Evolutionary conservation across 495 filamentous ascomycete genomes (phyloP).

Genomic region (Jackrogersella multiformis): DNA sequence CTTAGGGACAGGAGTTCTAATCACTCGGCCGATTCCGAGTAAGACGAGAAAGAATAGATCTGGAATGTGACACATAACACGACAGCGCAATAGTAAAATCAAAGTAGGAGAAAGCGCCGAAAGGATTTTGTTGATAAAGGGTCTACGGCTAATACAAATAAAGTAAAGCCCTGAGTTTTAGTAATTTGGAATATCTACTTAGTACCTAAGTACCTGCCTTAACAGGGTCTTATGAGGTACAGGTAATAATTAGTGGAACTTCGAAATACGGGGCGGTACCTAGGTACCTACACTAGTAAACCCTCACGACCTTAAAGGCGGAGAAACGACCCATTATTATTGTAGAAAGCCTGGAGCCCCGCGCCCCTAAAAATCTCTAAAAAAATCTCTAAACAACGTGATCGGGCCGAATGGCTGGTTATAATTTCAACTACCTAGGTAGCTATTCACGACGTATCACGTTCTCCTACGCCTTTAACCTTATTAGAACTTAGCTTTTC

Average conservation of each 20-base stretch:
- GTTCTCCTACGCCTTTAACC: constrained; percentile 2
- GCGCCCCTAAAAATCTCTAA: constrained; percentile 19
- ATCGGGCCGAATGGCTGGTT: constrained; percentile 31
- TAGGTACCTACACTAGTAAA: too few species aligned
- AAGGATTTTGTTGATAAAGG: background rate
- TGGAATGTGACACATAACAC: too few species aligned
- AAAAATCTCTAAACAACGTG: constrained; percentile 7
- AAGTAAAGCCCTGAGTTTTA: background rate
- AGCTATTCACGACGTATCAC: constrained; percentile 11
- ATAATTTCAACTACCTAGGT: background rate
- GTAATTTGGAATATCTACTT: background rate
- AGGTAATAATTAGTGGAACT: too few species aligned
- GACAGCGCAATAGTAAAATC: too few species aligned
- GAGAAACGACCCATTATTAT: too few species aligned
- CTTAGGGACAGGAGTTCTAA: background rate
- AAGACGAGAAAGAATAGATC: background rate
- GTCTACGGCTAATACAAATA: background rate
- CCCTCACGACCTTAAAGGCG: constrained; percentile 4
- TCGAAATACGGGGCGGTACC: too few species aligned
- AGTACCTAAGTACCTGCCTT: too few species aligned
- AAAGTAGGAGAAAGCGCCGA: constrained; percentile 23
- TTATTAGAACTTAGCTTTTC: constrained; percentile 21
- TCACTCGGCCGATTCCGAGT: background rate
- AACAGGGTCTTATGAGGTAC: too few species aligned
- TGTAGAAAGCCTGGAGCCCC: constrained; percentile 33